Evolutionary conservation across 306 rosid species (phyloP).

Genomic region (Fragaria vesca): DNA sequence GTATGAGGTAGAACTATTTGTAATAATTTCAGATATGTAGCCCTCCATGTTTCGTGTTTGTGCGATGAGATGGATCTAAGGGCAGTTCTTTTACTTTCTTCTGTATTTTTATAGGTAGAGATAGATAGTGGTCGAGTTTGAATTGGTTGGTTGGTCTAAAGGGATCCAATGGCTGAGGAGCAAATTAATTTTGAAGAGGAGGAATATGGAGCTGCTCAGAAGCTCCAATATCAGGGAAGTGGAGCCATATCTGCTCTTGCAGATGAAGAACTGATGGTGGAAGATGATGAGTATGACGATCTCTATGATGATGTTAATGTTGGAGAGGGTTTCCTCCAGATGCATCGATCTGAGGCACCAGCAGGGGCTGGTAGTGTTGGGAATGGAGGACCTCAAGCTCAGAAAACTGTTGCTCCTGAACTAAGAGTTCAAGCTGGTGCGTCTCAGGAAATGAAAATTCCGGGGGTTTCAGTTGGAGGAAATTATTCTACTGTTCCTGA

Average conservation of each 20-base stretch:
- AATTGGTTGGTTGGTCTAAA: slow-evolving; percentile 12
- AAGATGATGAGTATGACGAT: slow-evolving; percentile 52
- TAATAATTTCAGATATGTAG: slow-evolving; percentile 1
- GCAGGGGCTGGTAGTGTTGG: slow-evolving; percentile 27
- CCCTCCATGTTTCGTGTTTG: not conserved
- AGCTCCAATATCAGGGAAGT: slow-evolving; percentile 39
- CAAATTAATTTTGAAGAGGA: slow-evolving; percentile 42
- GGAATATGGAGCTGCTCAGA: slow-evolving; percentile 42
- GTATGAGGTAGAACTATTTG: not conserved
- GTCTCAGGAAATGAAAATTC: slow-evolving; percentile 23
- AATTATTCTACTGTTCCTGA: slow-evolving; percentile 28
- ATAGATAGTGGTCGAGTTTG: slow-evolving; percentile 14
- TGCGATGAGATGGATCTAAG: slow-evolving; percentile 18
- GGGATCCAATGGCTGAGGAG: slow-evolving; percentile 40
- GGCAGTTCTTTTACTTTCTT: slow-evolving; percentile 18
- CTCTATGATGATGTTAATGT: slow-evolving; percentile 56
- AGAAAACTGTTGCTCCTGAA: slow-evolving; percentile 30
- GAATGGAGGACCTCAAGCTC: slow-evolving; percentile 37
- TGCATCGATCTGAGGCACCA: slow-evolving; percentile 37
- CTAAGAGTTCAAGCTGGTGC: slow-evolving; percentile 25
- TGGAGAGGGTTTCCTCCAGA: slow-evolving; percentile 48
- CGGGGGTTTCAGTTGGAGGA: slow-evolving; percentile 36
- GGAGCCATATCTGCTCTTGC: slow-evolving; percentile 51
- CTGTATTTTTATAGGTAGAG: slow-evolving; percentile 27
- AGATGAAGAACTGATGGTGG: slow-evolving; percentile 42